Evolutionary conservation across 1,284 basidiomycete species (phyloP).

Genomic region (Ceratobasidium theobromae): DNA sequence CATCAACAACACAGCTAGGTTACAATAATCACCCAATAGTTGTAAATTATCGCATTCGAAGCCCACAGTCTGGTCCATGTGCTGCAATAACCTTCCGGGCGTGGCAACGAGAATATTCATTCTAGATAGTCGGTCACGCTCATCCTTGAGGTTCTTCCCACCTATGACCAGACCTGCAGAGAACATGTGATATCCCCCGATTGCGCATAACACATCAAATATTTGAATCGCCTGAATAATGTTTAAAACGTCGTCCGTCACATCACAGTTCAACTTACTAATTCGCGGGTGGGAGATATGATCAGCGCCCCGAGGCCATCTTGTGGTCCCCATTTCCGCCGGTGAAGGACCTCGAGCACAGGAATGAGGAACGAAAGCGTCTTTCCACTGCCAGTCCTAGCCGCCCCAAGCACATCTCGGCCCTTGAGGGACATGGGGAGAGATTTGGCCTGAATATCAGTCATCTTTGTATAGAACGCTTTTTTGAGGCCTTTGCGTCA

Average conservation of each 20-base stretch:
- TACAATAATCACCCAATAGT: constrained; percentile 67
- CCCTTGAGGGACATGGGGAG: constrained; percentile 66
- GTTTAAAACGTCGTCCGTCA: background rate
- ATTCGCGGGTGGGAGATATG: constrained; percentile 92
- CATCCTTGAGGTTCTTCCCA: constrained; percentile 94
- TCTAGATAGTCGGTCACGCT: constrained; percentile 79
- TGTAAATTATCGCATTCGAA: constrained; percentile 92
- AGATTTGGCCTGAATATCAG: constrained; percentile 73
- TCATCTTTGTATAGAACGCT: constrained; percentile 82
- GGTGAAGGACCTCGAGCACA: constrained; percentile 71
- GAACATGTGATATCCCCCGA: constrained; percentile 89
- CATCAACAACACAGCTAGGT: constrained; percentile 6
- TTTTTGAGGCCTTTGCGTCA: constrained; percentile 69
- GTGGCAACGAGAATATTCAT: constrained; percentile 99
- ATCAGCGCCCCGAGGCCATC: constrained; percentile 91
- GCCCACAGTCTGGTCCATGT: constrained; percentile 97
- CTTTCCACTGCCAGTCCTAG: constrained; percentile 81
- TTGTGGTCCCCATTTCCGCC: constrained; percentile 74
- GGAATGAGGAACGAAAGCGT: constrained; percentile 82
- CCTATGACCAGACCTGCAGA: constrained; percentile 96
- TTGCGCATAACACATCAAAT: constrained; percentile 90
- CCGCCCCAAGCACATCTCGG: constrained; percentile 74
- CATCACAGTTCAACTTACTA: constrained; percentile 55
- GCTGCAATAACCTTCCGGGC: constrained; percentile 91
- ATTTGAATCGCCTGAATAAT: constrained; percentile 83